Conservation (phyloP, 2,329 filamentous ascomycete species). For the Paracorniculantispora psalliotae region DNA sequence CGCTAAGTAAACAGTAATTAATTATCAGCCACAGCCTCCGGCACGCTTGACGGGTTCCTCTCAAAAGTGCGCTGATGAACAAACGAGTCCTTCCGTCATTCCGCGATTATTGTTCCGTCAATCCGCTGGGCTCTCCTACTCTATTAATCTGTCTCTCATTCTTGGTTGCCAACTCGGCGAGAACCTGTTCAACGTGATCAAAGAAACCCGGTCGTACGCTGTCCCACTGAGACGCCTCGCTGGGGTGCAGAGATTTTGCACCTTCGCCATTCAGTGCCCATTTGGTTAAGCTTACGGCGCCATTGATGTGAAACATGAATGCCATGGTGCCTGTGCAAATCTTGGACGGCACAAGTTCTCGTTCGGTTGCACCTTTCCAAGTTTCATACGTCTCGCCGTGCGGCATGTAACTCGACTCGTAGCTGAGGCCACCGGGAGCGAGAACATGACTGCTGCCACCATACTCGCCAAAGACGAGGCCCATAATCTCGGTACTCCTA, state of each 20-base stretch:
- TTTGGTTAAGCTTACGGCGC: constrained; percentile 21
- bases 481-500: constrained; percentile 53
- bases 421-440: constrained; percentile 27
- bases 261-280: constrained; percentile 22
- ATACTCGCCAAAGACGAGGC: constrained; percentile 38
- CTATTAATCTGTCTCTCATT: background rate
- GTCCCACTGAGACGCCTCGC: constrained; percentile 20
- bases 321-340: constrained; percentile 43
- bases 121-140: too few species aligned
- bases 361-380: constrained; percentile 23
- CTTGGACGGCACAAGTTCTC: constrained; percentile 36
- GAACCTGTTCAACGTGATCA: constrained; percentile 23
- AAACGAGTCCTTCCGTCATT: too few species aligned
- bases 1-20: background rate
- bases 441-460: constrained; percentile 26
- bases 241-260: constrained; percentile 17
- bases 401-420: constrained; percentile 31
- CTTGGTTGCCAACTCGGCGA: constrained; percentile 20
- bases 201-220: constrained; percentile 23
- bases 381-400: constrained; percentile 30
- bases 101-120: background rate
- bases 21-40: too few species aligned
- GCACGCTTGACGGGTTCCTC: too few species aligned
- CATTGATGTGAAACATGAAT: constrained; percentile 40
- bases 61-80: too few species aligned